Conservation (phyloP, 2,329 filamentous ascomycete species). For the Sclerotinia subarctica region DNA sequence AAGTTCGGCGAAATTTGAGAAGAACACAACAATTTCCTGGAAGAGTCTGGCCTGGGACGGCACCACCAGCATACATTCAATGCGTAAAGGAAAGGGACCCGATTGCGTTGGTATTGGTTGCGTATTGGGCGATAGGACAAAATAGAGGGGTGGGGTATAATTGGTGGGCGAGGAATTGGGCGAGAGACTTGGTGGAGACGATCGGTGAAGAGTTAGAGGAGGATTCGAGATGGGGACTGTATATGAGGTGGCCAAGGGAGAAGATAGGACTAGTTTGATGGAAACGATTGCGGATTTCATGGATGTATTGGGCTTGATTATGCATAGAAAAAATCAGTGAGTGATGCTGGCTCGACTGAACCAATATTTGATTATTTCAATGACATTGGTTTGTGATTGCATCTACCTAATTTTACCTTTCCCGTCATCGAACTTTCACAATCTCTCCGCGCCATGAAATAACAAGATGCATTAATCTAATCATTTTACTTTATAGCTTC, state of each 20-base stretch:
- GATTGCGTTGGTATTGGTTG: conserved; percentile 14
- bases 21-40: conserved; percentile 5
- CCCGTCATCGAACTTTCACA: too few relatives aligned
- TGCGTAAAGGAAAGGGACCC: conserved; percentile 12
- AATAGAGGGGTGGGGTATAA: conserved; percentile 14
- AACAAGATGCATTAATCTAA: too few relatives aligned
- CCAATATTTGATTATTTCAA: too few relatives aligned
- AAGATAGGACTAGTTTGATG: background rate
- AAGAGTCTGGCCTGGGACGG: conserved; percentile 3
- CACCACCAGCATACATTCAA: conserved; percentile 4
- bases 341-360: background rate
- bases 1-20: conserved; percentile 8
- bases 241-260: conserved; percentile 14
- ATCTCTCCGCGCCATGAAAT: too few relatives aligned
- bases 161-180: conserved; percentile 20
- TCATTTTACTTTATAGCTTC: too few relatives aligned
- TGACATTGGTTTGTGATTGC: too few relatives aligned
- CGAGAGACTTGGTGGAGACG: background rate
- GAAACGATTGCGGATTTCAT: background rate
- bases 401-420: too few relatives aligned
- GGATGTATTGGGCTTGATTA: background rate
- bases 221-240: background rate
- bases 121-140: conserved; percentile 16
- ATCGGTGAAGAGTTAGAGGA: background rate
- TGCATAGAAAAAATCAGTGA: background rate